A percentile compares a stretch with the other conserved stretches of the same genome.
These are phyloP conservation scores for Musa balbisiana DNA, from an alignment of 202 grass and related monocot genomes.

Conservation along the genomic window DNA sequence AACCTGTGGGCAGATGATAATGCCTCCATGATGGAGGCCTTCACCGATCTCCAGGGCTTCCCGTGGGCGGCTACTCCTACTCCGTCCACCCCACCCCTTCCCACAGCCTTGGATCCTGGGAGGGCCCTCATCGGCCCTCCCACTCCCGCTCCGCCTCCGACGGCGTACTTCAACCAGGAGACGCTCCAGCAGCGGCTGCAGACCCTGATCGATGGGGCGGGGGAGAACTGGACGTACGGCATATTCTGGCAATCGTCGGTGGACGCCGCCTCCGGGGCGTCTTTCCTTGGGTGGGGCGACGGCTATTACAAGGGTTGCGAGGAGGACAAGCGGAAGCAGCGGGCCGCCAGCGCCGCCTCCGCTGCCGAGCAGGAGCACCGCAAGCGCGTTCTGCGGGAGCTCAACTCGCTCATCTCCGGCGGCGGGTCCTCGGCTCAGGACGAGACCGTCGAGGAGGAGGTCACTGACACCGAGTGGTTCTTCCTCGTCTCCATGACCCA, in stretches of 20 bases:
- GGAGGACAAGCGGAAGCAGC: slow-evolving; percentile 5
- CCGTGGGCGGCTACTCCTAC: too few species aligned
- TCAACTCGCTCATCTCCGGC: slow-evolving; percentile 12
- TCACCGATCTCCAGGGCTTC: neutral
- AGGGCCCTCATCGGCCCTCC: neutral
- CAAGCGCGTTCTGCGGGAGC: slow-evolving; percentile 8
- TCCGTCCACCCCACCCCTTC: too few species aligned
- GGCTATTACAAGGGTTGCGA: slow-evolving; percentile 1
- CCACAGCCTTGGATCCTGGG: too few species aligned
- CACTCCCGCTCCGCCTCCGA: neutral
- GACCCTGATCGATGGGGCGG: slow-evolving; percentile 2
- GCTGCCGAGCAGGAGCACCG: slow-evolving; percentile 8
- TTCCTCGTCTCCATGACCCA: slow-evolving; percentile 6
- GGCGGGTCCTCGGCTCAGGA: neutral
- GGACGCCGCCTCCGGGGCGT: neutral
- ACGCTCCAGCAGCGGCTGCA: slow-evolving; percentile 14
- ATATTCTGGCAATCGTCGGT: slow-evolving; percentile 21
- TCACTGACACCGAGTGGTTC: slow-evolving; percentile 8
- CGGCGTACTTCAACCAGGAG: slow-evolving; percentile 10
- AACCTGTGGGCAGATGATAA: slow-evolving; percentile 19
- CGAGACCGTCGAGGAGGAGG: slow-evolving; percentile 12
- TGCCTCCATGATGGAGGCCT: slow-evolving; percentile 8
- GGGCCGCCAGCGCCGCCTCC: neutral
- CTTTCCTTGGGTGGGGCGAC: slow-evolving; percentile 13
- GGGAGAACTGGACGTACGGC: slow-evolving; percentile 4